phyloP scores from a whole-genome alignment of 2,329 filamentous ascomycete genomes.

The Cadophora malorum region DNA sequence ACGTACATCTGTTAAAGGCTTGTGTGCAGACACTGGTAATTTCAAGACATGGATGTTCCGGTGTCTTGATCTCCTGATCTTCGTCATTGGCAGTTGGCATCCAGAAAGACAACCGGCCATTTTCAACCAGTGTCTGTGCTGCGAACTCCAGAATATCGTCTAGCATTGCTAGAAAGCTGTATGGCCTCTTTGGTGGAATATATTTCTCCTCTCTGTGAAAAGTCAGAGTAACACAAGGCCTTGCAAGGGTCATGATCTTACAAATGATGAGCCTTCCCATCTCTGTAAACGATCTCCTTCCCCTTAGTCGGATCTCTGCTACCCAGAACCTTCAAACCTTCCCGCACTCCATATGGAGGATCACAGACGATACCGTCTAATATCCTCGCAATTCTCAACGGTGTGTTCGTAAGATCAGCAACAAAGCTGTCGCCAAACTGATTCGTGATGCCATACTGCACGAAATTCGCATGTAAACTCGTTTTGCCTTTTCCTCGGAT shows the following conservation, averaged over 20 bases:
- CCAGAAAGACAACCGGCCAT: slow-evolving; percentile 89
- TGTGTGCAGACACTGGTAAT: slow-evolving; percentile 82
- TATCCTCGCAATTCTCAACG: slow-evolving; percentile 63
- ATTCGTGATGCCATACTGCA: slow-evolving; percentile 75
- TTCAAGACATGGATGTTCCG: slow-evolving; percentile 76
- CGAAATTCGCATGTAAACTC: slow-evolving; percentile 72
- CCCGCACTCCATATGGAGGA: slow-evolving; percentile 93
- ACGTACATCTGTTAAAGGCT: slow-evolving; percentile 90
- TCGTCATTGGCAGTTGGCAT: slow-evolving; percentile 91
- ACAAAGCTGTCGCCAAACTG: slow-evolving; percentile 80
- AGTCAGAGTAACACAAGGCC: neutral
- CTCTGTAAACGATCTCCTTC: slow-evolving; percentile 64
- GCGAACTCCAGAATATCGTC: slow-evolving; percentile 89
- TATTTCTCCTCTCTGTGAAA: slow-evolving; percentile 65
- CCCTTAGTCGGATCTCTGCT: slow-evolving; percentile 69
- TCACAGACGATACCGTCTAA: slow-evolving; percentile 95
- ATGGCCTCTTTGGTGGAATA: slow-evolving; percentile 87
- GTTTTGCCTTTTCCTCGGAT: slow-evolving; percentile 72
- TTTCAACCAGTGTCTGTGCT: slow-evolving; percentile 74
- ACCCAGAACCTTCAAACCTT: slow-evolving; percentile 88
- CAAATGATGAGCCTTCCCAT: slow-evolving; percentile 73
- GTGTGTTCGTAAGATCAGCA: slow-evolving; percentile 87
- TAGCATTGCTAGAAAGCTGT: slow-evolving; percentile 89
- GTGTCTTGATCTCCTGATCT: slow-evolving; percentile 76
- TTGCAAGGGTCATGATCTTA: slow-evolving; percentile 49